A percentile compares a stretch with the other conserved stretches of the same genome.
phyloP scores from a whole-genome alignment of 2,329 filamentous ascomycete species.

The Trichoderma sp. region DNA sequence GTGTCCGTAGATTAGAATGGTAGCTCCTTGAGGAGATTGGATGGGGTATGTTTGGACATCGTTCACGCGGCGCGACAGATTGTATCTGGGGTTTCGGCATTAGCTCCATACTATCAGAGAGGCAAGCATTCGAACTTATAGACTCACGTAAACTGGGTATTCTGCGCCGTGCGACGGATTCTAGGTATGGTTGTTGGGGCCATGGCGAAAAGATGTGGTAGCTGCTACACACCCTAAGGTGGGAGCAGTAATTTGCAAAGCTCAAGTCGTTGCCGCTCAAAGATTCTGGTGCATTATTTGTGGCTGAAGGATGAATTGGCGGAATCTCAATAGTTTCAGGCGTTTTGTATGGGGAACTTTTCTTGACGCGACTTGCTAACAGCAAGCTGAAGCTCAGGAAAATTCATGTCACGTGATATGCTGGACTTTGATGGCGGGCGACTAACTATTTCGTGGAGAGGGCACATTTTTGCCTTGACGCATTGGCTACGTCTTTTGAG shows the following conservation, averaged over 20 bases:
- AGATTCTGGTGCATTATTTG: not conserved
- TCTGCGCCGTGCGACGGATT: conserved; percentile 48
- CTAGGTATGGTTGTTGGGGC: conserved; percentile 36
- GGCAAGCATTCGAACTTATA: not conserved
- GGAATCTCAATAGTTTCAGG: not conserved
- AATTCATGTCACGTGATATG: conserved; percentile 13
- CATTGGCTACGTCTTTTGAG: not conserved
- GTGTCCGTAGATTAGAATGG: conserved; percentile 61
- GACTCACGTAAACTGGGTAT: conserved; percentile 48
- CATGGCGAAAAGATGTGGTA: conserved; percentile 29
- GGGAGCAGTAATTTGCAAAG: not conserved
- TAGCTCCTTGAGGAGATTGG: conserved; percentile 60
- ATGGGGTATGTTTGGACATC: conserved; percentile 61
- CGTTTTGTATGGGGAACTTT: conserved; percentile 15
- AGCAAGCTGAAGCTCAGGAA: conserved; percentile 14
- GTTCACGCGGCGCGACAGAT: conserved; percentile 56
- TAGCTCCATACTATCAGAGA: not conserved
- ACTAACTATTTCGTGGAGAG: not conserved
- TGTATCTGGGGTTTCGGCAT: conserved; percentile 49
- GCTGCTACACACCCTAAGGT: conserved; percentile 18
- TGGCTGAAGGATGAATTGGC: not conserved
- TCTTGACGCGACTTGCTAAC: conserved; percentile 15
- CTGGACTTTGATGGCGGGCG: not conserved
- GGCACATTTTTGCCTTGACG: not conserved
- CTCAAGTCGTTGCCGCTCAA: not conserved